Evolutionary conservation across 495 filamentous ascomycete species (phyloP), one percentile per base, ranked within the genome.

Genomic region (Podospora fimiseda): DNA sequence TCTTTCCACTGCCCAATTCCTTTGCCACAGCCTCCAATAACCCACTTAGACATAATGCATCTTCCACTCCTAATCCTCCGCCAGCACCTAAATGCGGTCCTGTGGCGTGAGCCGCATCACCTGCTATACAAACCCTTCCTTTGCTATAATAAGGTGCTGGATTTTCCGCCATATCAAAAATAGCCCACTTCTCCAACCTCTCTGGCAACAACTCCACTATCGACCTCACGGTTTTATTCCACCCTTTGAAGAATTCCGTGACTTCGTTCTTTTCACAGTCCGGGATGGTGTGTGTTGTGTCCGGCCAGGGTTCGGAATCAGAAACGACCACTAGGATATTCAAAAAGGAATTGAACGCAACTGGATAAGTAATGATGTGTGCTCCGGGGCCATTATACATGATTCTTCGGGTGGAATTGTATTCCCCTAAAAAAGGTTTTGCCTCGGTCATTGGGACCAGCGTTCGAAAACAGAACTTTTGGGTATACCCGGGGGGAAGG

Each of bases 31-130:
- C 60, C 3, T 60, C 60, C 45, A 81, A 50, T 36, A 79, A 20
- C 1, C 41, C 68, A 1, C 73, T 66, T 7, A 80, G 60, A 13
- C 70, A 70, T 27, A 77, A 43, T 1, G 67, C 75, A 58, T 82
- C 80, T 57, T 84, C 80, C 27, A 82, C 67, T 0, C 78, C 78
- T 52, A 80, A 66, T 0, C 78, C 77, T 0, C 75, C 80, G 0
- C 80, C 80, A 1, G 79, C 73, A 0, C 80, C 80, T 2, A 81
- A 70, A 40, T 75, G 72, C 48, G 73, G 80, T 0, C 67, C 66
- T 4, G 62, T 53, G 7, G 72, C 67, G 15, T 69, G 67, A 1
- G 70, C 69, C 7, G 70, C 72, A 40, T 81, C 77, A 0, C 79
- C 78, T 0, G 77, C 75, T 19, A 81, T 41, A 37, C 72, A 74